Percentiles rank a stretch among this genome's conserved stretches.
These are phyloP conservation scores for Saksenaea vasiformis DNA, from an alignment of 371 early-diverging fungal genomes.

Conservation along the genomic window DNA sequence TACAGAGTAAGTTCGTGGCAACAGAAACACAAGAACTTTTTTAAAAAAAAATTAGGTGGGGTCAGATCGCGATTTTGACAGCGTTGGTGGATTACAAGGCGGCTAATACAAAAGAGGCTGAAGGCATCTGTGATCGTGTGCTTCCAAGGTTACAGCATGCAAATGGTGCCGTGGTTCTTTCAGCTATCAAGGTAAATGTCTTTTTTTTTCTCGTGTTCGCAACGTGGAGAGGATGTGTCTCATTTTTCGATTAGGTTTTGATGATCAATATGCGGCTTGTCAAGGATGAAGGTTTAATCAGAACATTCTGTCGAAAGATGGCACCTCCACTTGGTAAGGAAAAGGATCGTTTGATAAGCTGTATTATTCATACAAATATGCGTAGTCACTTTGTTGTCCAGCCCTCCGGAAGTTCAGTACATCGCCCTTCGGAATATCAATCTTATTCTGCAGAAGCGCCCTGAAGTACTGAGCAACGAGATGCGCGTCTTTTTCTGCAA, in stretches of 20 bases:
- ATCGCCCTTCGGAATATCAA: constrained; percentile 91
- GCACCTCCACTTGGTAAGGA: constrained; percentile 84
- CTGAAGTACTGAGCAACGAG: constrained; percentile 82
- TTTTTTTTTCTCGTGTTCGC: too few species aligned
- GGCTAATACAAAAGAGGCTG: constrained; percentile 68
- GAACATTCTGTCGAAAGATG: constrained; percentile 76
- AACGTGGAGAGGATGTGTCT: background rate
- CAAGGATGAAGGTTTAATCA: constrained; percentile 67
- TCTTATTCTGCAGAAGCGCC: constrained; percentile 81
- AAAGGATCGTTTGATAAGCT: background rate
- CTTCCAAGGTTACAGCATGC: constrained; percentile 81
- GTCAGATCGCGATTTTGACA: constrained; percentile 88
- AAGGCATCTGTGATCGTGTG: constrained; percentile 89
- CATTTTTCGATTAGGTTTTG: constrained; percentile 44
- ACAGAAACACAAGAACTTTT: background rate
- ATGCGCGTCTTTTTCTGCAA: constrained; percentile 94
- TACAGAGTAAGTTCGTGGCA: constrained; percentile 72
- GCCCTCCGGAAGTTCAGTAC: constrained; percentile 92
- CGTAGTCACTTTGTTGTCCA: constrained; percentile 83
- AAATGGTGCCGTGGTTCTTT: constrained; percentile 66
- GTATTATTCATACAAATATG: background rate
- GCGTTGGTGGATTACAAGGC: constrained; percentile 75
- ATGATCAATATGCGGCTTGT: constrained; percentile 68
- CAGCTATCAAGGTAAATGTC: constrained; percentile 64
- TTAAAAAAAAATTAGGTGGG: constrained; percentile 70